Percentiles rank a stretch among this genome's conserved stretches.
Conservation (phyloP, 2,329 filamentous ascomycete genomes). For the Alternaria hordeiaustralica region DNA sequence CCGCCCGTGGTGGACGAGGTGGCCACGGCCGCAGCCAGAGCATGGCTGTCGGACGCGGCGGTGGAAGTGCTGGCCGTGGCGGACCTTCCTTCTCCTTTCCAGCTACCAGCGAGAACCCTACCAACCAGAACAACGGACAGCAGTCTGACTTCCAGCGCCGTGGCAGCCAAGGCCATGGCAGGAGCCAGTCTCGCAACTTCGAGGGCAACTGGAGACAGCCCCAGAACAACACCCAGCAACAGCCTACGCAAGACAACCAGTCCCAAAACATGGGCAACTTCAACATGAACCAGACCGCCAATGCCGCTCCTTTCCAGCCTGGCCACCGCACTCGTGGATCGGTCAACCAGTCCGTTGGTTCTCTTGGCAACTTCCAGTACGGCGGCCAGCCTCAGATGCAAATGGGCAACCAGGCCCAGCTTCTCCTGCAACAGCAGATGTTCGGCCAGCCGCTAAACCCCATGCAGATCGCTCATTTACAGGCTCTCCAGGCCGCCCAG, state of each 20-base stretch:
- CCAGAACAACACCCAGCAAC: slow-evolving; percentile 56
- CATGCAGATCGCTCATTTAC: slow-evolving; percentile 86
- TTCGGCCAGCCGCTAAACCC: slow-evolving; percentile 89
- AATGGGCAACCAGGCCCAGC: slow-evolving; percentile 78
- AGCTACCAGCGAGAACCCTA: slow-evolving; percentile 56
- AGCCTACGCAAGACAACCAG: slow-evolving; percentile 56
- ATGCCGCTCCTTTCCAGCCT: slow-evolving; percentile 81
- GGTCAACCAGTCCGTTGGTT: slow-evolving; percentile 81
- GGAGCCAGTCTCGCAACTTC: slow-evolving; percentile 89
- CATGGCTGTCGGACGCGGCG: slow-evolving; percentile 78
- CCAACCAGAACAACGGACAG: slow-evolving; percentile 52
- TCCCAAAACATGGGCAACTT: slow-evolving; percentile 65
- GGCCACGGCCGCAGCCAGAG: slow-evolving; percentile 82
- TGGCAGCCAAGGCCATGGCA: slow-evolving; percentile 78
- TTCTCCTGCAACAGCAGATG: slow-evolving; percentile 82
- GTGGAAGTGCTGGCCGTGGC: slow-evolving; percentile 65
- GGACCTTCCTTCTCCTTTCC: slow-evolving; percentile 77
- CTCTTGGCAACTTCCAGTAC: slow-evolving; percentile 88
- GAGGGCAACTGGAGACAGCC: slow-evolving; percentile 98
- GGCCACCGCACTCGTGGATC: slow-evolving; percentile 87
- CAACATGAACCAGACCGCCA: slow-evolving; percentile 73
- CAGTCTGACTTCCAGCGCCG: slow-evolving; percentile 74
- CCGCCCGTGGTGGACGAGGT: slow-evolving; percentile 56
- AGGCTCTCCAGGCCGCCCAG: slow-evolving; percentile 88
- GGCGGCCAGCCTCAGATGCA: slow-evolving; percentile 79